A percentile compares a stretch with the other conserved stretches of the same genome.
These are phyloP conservation scores for Allomyces macrogynus DNA, from an alignment of 192 early-diverging fungal species.

Conservation along the genomic window DNA sequence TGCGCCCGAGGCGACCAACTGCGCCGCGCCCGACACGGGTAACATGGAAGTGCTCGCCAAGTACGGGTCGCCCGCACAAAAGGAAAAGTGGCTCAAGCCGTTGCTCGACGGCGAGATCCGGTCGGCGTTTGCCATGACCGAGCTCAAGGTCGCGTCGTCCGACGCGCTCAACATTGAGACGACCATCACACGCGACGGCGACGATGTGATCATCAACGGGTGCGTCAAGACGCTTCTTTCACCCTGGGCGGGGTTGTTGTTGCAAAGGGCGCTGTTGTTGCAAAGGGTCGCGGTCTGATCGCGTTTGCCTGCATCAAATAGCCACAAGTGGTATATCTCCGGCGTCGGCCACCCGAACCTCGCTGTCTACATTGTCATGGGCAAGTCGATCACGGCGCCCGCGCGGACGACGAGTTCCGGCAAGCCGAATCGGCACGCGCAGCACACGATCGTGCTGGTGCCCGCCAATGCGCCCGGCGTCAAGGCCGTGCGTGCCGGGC, in stretches of 20 bases:
- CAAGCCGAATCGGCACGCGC: constrained; percentile 33
- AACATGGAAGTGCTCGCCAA: constrained; percentile 99
- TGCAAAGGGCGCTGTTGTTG: too few species aligned
- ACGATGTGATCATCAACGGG: constrained; percentile 50
- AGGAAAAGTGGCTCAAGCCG: constrained; percentile 54
- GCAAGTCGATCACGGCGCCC: constrained; percentile 47
- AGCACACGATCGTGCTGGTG: constrained; percentile 80
- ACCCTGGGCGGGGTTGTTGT: too few species aligned
- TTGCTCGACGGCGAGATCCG: constrained; percentile 79
- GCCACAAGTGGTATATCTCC: constrained; percentile 92
- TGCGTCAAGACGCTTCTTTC: too few species aligned
- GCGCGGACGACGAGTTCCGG: constrained; percentile 19
- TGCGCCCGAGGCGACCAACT: constrained; percentile 87
- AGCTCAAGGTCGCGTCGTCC: constrained; percentile 81
- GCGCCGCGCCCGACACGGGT: constrained; percentile 86
- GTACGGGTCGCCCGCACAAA: constrained; percentile 73
- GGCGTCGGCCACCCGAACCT: constrained; percentile 88
- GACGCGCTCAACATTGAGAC: constrained; percentile 96
- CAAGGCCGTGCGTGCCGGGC: constrained; percentile 60
- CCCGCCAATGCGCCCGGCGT: constrained; percentile 67
- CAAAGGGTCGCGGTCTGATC: too few species aligned
- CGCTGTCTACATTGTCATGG: constrained; percentile 78
- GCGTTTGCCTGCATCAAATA: constrained; percentile 13
- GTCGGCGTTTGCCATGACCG: constrained; percentile 97
- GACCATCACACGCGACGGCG: constrained; percentile 41